Evolutionary conservation across 1,139 yeast species (phyloP).

Genomic region (Sugiyamaella japonica): DNA sequence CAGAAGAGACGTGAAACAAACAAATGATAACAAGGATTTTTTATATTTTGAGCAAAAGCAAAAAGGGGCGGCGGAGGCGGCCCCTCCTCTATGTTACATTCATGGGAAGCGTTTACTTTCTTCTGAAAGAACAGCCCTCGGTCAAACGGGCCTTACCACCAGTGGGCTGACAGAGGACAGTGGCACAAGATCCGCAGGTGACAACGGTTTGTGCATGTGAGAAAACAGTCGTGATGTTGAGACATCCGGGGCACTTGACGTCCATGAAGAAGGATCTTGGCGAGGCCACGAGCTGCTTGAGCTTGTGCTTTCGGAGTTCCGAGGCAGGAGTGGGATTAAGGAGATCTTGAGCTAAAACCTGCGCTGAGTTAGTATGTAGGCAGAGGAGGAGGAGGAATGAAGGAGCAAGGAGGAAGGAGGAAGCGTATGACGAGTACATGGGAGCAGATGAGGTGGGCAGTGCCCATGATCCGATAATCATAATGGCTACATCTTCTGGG

Average conservation of each 20-base stretch:
- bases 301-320: slow-evolving; percentile 96
- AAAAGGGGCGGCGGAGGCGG: too few species aligned
- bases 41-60: background rate
- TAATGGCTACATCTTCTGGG: too few species aligned
- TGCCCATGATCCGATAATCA: too few species aligned
- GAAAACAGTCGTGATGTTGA: slow-evolving; percentile 98
- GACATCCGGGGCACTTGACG: slow-evolving; percentile 99
- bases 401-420: too few species aligned
- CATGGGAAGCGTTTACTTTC: slow-evolving; percentile 61
- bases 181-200: slow-evolving; percentile 97
- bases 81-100: slow-evolving; percentile 19
- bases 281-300: slow-evolving; percentile 93
- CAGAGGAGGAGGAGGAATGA: too few species aligned
- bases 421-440: too few species aligned
- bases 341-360: slow-evolving; percentile 96
- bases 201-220: slow-evolving; percentile 99
- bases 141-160: slow-evolving; percentile 99
- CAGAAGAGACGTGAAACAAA: slow-evolving; percentile 6
- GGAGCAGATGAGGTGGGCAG: too few species aligned
- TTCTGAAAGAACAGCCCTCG: slow-evolving; percentile 99
- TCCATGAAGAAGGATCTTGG: slow-evolving; percentile 99
- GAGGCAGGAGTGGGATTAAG: slow-evolving; percentile 97
- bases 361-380: slow-evolving; percentile 9
- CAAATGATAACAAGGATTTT: slow-evolving; percentile 6
- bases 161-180: slow-evolving; percentile 97